phyloP scores from a whole-genome alignment of 192 early-diverging fungal genomes.

The Coemansia sp. region DNA sequence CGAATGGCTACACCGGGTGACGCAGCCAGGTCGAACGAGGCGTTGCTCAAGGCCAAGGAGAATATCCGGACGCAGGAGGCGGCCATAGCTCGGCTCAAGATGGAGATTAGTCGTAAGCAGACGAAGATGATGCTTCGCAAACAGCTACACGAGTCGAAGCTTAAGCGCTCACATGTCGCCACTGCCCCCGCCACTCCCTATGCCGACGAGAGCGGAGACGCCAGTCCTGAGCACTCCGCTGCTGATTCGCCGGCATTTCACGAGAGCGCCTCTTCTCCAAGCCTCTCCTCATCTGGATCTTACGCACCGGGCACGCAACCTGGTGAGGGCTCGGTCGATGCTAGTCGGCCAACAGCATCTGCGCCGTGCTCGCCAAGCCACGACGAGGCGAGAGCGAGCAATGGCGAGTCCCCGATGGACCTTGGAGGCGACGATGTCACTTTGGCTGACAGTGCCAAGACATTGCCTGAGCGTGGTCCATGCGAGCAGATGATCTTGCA shows the following conservation, averaged over 20 bases:
- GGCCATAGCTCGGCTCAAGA: conserved; percentile 42
- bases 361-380: conserved; percentile 4
- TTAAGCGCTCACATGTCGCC: neutral
- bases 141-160: conserved; percentile 24
- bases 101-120: conserved; percentile 43
- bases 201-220: neutral
- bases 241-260: neutral
- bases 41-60: conserved; percentile 27
- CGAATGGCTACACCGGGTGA: neutral
- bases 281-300: neutral
- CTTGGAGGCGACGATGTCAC: neutral
- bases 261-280: neutral
- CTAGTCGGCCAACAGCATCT: neutral
- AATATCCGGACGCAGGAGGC: conserved; percentile 32
- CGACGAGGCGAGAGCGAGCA: neutral
- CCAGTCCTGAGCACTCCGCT: neutral
- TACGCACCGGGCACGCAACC: neutral
- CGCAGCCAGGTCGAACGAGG: neutral
- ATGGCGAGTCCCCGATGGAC: neutral
- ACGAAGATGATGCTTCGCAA: conserved; percentile 30
- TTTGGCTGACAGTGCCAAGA: too few relatives aligned
- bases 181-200: conserved; percentile 9
- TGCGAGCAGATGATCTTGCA: conserved; percentile 9
- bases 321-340: neutral
- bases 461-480: neutral